These are phyloP conservation scores for Fraxinus pennsylvanica DNA, from an alignment of 257 asterid genomes.

Conservation along the genomic window DNA sequence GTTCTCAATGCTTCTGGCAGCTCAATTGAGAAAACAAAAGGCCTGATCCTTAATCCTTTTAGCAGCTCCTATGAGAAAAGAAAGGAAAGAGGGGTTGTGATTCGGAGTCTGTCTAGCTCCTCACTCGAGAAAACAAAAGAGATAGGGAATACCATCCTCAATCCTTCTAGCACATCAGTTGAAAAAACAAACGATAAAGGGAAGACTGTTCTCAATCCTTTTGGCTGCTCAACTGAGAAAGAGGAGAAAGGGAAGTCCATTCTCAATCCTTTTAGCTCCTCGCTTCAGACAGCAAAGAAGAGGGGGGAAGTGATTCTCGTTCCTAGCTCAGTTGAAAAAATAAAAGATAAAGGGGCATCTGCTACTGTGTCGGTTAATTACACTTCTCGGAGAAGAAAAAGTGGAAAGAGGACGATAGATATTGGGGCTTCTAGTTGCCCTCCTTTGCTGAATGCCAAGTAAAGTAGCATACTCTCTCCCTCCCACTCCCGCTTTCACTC, in stretches of 20 bases:
- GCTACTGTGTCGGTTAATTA: conserved; percentile 15
- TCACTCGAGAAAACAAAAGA: conserved; percentile 21
- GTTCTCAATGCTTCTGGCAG: conserved; percentile 21
- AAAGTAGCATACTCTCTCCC: conserved; percentile 29
- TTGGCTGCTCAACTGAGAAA: conserved; percentile 9
- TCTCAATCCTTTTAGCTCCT: conserved; percentile 26
- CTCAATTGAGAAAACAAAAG: conserved; percentile 30
- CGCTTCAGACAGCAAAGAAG: conserved; percentile 31
- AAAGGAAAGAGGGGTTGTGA: conserved; percentile 19
- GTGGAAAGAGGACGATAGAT: conserved; percentile 37
- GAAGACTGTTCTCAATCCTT: conserved; percentile 35
- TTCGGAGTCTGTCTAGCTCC: background rate
- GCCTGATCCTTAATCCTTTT: conserved; percentile 21
- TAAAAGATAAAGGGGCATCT: conserved; percentile 32
- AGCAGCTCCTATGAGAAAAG: conserved; percentile 15
- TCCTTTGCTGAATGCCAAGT: conserved; percentile 39
- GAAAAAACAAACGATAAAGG: conserved; percentile 39
- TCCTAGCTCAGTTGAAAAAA: conserved; percentile 21
- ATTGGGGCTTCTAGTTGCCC: conserved; percentile 60
- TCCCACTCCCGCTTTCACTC: conserved; percentile 19
- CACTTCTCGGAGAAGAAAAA: conserved; percentile 30
- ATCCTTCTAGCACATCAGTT: conserved; percentile 30
- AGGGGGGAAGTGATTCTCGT: conserved; percentile 28
- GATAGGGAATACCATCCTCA: conserved; percentile 30
- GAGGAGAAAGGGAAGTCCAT: conserved; percentile 34